A percentile compares a stretch with the other conserved stretches of the same genome.
Conservation (phyloP, 805 yeast species). For the Clavispora asparagi region DNA sequence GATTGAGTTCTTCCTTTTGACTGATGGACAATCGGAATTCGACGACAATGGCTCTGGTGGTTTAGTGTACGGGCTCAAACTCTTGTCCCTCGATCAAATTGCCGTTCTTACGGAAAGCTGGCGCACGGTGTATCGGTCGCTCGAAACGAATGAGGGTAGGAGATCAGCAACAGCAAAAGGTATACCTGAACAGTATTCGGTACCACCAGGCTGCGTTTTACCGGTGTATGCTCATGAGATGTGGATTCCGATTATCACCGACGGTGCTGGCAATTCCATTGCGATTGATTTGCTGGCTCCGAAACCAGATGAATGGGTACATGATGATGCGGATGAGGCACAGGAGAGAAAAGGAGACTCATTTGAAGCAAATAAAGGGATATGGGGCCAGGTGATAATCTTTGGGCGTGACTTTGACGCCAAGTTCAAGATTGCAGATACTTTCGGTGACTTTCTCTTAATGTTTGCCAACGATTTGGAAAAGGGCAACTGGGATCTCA, state of each 20-base stretch:
- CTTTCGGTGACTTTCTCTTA: slow-evolving; percentile 85
- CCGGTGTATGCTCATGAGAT: slow-evolving; percentile 78
- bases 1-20: slow-evolving; percentile 69
- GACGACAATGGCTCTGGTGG: slow-evolving; percentile 71
- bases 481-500: slow-evolving; percentile 70
- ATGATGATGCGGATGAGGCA: too few species aligned
- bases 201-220: slow-evolving; percentile 74
- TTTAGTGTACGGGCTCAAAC: slow-evolving; percentile 70
- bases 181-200: slow-evolving; percentile 52
- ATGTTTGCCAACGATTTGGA: slow-evolving; percentile 85
- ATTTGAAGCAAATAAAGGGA: slow-evolving; percentile 17
- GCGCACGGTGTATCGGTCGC: slow-evolving; percentile 62
- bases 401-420: slow-evolving; percentile 94
- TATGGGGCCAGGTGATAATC: slow-evolving; percentile 85
- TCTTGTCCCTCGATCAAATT: slow-evolving; percentile 76
- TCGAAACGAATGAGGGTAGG: slow-evolving; percentile 4
- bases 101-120: slow-evolving; percentile 79
- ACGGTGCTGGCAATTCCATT: slow-evolving; percentile 84
- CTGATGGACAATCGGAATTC: slow-evolving; percentile 77
- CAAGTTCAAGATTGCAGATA: slow-evolving; percentile 78
- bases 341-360: background rate
- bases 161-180: background rate
- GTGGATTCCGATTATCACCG: slow-evolving; percentile 92
- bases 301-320: slow-evolving; percentile 57
- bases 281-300: slow-evolving; percentile 74